Base-by-base conservation (phyloP, 2,329 filamentous ascomycete genomes). In the Alternaria sp. region DNA sequence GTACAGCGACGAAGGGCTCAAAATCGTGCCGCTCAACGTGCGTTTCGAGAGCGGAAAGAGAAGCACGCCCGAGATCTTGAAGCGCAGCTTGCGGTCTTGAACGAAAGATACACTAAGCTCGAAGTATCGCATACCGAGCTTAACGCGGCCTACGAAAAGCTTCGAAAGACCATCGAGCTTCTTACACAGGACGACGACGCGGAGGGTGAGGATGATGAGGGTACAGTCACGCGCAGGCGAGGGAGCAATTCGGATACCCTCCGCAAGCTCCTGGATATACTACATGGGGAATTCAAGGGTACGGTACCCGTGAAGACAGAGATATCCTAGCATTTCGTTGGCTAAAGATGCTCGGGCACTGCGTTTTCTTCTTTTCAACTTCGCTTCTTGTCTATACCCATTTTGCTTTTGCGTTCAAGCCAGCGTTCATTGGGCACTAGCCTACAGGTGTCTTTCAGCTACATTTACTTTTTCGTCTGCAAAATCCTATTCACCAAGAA, bases 51-150 rank as follows among this genome's bases (percentile, higher is more conserved):
- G 74, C 83, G 87, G 57, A 89, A 89, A 71, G 87, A 90, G 72
- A 88, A 89, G 74, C 86, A 89, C 65, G 89, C 89, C 71, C 86
- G 86, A 64, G 88, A 90, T 68, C 84, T 90, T 19, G 88, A 90
- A 74, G 74, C 81, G 36, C 83, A 88, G 54, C 83, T 90, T 30
- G 78, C 77, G 50, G 83, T 86, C 17, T 79, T 87, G 54, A 84
- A 85, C 65, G 83, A 85, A 23, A 86, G 85, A 68, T 87, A 89
- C 74, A 85, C 84, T 62, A 81, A 83, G 32, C 83, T 90, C 57
- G 83, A 84, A 65, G 81, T 83, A 55, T 86, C 86, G 5, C 88
- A 89, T 71, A 77, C 69, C 0, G 78, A 81, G 55, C 77, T 81
- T 23, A 77, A 72, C 43, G 70, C 69, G 12, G 76, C 78, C 36